Evolutionary conservation across 805 yeast species (phyloP), one percentile per base, ranked within the genome.

Genomic region (Cyberlindnera euphorbiae): DNA sequence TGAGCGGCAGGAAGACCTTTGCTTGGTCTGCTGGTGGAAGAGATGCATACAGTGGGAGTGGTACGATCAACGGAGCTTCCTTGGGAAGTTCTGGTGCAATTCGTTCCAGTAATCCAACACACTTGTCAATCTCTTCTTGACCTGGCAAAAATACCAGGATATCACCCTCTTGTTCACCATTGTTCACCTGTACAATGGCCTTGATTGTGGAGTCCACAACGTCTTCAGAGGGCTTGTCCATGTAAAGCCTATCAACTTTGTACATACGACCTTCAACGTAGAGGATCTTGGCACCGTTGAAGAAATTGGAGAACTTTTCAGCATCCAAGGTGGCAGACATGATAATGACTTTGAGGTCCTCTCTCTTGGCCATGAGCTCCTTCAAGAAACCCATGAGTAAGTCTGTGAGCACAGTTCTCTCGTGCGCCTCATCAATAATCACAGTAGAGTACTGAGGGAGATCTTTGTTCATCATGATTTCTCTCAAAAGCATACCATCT

Each of bases 241-340:
- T 59, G 50, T 85, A 90, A 35, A 70, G 69, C 42, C 85, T 72
- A 17, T 84, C 75, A 1, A 93, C 98, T 1, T 87, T 83, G 58
- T 68, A 89, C 71, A 82, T 82, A 49, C 90, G 79, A 50, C 98
- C 99, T 59, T 88, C 94, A 4, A 93, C 85, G 48, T 69, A 86
- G 32, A 88, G 61, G 19, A 89, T 83, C n/a, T 89, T 93, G 1
- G 95, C 89, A 41, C 74, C 60, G 47, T 74, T 62, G 56, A 85
- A 93, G 58, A 89, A 93, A 15, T 68, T 59, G 30, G 94, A 77
- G 55, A 93, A 93, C 49, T 75, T 73, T 24, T 79, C 89, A 1
- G 97, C 97, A 59, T 93, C 95, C 39, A 93, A 68, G 0, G 99
- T 93, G 18, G 99, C 99, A 33, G 97, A 89, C 96, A 93, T 94